phyloP scores from a whole-genome alignment of 768 basidiomycete species.

The Lanmaoa pseudosensibilis region DNA sequence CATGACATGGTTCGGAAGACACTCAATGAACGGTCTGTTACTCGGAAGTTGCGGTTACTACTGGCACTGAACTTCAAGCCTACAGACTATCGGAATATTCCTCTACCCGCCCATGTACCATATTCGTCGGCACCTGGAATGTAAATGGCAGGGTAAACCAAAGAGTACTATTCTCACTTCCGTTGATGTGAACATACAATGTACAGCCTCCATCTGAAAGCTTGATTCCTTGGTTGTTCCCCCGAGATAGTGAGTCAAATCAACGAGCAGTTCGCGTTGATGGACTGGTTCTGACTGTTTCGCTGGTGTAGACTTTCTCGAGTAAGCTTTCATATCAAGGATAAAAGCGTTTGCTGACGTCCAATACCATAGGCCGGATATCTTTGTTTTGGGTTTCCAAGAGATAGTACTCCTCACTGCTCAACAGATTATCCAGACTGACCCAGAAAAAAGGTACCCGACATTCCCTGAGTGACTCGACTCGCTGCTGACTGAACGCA shows the following conservation, averaged over 20 bases:
- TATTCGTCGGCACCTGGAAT: conserved; percentile 96
- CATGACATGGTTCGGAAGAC: conserved; percentile 81
- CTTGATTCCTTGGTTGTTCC: conserved; percentile 88
- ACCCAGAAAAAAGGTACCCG: conserved; percentile 84
- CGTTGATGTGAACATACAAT: conserved; percentile 7
- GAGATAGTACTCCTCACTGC: conserved; percentile 98
- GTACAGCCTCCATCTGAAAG: conserved; percentile 74
- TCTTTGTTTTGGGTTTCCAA: conserved; percentile 90
- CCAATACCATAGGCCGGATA: conserved; percentile 63
- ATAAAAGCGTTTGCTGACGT: conserved; percentile 28
- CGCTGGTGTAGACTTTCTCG: conserved; percentile 16
- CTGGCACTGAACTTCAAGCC: conserved; percentile 1
- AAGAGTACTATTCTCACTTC: background rate
- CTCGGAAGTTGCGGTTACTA: background rate
- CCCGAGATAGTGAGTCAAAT: conserved; percentile 61
- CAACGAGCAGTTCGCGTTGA: background rate
- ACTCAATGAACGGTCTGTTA: conserved; percentile 62
- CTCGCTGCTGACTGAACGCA: background rate
- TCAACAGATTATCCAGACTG: conserved; percentile 93
- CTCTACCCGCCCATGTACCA: conserved; percentile 60
- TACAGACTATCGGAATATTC: conserved; percentile 82
- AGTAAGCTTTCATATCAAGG: conserved; percentile 10
- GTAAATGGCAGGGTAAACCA: conserved; percentile 78
- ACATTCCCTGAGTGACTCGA: background rate
- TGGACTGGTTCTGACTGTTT: background rate